Base-by-base conservation (phyloP, 2,329 filamentous ascomycete genomes). In the Botrytis porri region DNA sequence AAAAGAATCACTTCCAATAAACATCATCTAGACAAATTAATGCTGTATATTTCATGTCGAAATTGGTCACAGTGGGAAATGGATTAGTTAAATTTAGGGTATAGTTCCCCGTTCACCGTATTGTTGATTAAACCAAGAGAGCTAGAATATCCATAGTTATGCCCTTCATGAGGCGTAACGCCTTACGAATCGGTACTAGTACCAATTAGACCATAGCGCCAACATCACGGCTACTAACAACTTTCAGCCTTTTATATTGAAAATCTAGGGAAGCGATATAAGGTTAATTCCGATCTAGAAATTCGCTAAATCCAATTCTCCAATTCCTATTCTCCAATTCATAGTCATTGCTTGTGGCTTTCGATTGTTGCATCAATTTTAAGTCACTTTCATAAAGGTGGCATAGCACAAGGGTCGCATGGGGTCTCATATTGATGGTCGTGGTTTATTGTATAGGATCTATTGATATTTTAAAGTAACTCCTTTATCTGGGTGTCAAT, bases 1-100 rank as follows among this genome's bases (percentile, higher is more conserved):
- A 32, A 43, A 39, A 3, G 0, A 2, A 20, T 41, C 7, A 1
- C 1, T 4, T 39, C 5, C 1, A 14, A 39, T 8, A 8, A 37
- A n/a, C 14, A 3, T n/a, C 39, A 39, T 16, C 8, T 9, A 57
- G 51, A 54, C n/a, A 1, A 29, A 29, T 1, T 16, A 0, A 14
- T 54, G 2, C 1, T 25, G 12, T 16, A 54, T 22, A 45, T n/a
- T n/a, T n/a, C n/a, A n/a, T n/a, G n/a, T n/a, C n/a, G n/a, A n/a
- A n/a, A n/a, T n/a, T n/a, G n/a, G n/a, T n/a, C n/a, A n/a, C n/a
- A n/a, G n/a, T n/a, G n/a, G n/a, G n/a, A n/a, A n/a, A n/a, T n/a
- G n/a, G n/a, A n/a, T n/a, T n/a, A n/a, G n/a, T n/a, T n/a, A n/a
- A n/a, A n/a, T n/a, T n/a, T n/a, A n/a, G n/a, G n/a, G n/a, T n/a